phyloP scores from a whole-genome alignment of 1,284 basidiomycete species.

The Tilletia caries region DNA sequence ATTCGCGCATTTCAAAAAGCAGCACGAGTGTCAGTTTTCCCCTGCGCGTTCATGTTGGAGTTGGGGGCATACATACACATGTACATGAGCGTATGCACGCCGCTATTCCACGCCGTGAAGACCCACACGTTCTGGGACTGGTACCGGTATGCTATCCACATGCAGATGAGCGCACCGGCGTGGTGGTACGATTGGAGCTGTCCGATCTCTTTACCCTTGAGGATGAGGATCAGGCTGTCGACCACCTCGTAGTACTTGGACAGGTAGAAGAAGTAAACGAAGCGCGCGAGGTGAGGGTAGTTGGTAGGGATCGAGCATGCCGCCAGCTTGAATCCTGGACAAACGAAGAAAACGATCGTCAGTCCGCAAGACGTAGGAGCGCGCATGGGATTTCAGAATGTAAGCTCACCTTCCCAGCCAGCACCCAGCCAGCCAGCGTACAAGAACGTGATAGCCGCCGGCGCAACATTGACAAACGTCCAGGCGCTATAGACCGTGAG shows the following conservation, averaged over 20 bases:
- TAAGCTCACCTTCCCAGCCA: slow-evolving; percentile 23
- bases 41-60: no score
- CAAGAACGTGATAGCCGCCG: slow-evolving; percentile 36
- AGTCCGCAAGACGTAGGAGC: not conserved
- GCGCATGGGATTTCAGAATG: no score
- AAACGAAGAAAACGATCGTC: not conserved
- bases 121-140: slow-evolving; percentile 34
- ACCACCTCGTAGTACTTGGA: slow-evolving; percentile 54
- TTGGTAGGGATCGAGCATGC: slow-evolving; percentile 51
- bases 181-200: slow-evolving; percentile 44
- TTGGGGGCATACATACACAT: slow-evolving; percentile 17
- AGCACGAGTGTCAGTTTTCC: no score
- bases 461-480: slow-evolving; percentile 35
- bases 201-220: slow-evolving; percentile 53
- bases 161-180: slow-evolving; percentile 48
- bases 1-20: no score
- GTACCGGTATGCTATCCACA: slow-evolving; percentile 51
- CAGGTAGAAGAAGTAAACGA: slow-evolving; percentile 51
- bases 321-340: slow-evolving; percentile 39
- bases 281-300: slow-evolving; percentile 42
- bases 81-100: slow-evolving; percentile 46
- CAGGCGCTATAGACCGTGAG: slow-evolving; percentile 39
- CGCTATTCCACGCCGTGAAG: slow-evolving; percentile 47
- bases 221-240: slow-evolving; percentile 52
- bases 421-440: slow-evolving; percentile 32